Base-by-base conservation (phyloP, 2,329 filamentous ascomycete genomes). In the Akanthomyces muscarius region DNA sequence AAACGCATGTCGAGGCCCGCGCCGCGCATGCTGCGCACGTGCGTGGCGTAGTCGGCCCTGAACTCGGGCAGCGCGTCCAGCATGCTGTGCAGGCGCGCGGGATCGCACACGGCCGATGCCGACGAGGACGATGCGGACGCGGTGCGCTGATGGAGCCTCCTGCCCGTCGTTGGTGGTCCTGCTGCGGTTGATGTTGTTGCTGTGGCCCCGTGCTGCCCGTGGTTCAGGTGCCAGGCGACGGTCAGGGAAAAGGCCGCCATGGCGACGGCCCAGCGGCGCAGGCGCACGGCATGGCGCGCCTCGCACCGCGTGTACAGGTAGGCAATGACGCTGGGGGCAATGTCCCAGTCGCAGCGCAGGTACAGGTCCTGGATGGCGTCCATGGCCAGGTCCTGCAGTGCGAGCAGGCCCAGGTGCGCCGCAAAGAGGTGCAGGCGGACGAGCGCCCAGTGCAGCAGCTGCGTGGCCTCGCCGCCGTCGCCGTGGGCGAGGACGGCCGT, bases 321-420 rank as follows among this genome's bases (percentile, higher is more conserved):
- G 61, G 73, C 71, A 62, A 86, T 73, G 54, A 86, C 78, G 30
- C 74, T 73, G 1, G 81, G 78, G 3, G 80, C 79, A 62, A 86
- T 80, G 67, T 85, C 81, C 83, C 83, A 86, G 75, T 86, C 81
- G 69, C 80, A 79, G 16, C 79, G 78, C 45, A 86, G 80, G 69
- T 86, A 85, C 18, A 86, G 72, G 67, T 86, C 84, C 70, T 86
- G 84, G 21, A 86, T 72, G 44, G 80, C 80, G 66, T 86, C 84
- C 78, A 86, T 85, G 69, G 82, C 78, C 21, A 78, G 72, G 70
- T 86, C 84, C 68, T 86, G 84, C 10, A 86, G 76, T 10, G 76
- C 75, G 33, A 78, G 72, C 4, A 85, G 73, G 55, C 77, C 77
- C 66, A 84, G 78, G 61, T 77, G 74, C 4, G 83, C 79, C 50